phyloP scores from a whole-genome alignment of 768 basidiomycete genomes.

The Mycena pura region DNA sequence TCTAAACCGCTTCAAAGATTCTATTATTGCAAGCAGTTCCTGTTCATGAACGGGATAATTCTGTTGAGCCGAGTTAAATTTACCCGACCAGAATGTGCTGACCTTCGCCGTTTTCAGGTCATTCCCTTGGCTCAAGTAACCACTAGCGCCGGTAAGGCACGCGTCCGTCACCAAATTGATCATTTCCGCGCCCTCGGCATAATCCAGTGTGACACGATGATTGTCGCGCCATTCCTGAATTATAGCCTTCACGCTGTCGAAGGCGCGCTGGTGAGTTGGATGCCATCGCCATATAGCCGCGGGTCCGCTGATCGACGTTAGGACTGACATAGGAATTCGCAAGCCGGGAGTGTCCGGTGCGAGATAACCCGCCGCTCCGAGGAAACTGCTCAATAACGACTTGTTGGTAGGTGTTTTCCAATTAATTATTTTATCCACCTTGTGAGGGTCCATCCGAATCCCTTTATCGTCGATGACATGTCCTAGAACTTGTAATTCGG shows the following conservation, averaged over 20 bases:
- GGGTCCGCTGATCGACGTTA: constrained; percentile 31
- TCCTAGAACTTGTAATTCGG: constrained; percentile 40
- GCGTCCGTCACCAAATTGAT: constrained; percentile 43
- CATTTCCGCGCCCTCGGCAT: constrained; percentile 10
- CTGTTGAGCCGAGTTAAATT: constrained; percentile 43
- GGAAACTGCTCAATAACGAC: constrained; percentile 43
- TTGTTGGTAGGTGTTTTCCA: constrained; percentile 43
- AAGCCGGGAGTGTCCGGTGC: constrained; percentile 35
- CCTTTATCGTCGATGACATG: constrained; percentile 43
- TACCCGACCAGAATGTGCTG: constrained; percentile 44
- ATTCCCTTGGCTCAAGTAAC: constrained; percentile 32
- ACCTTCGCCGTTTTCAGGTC: constrained; percentile 35
- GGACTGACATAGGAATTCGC: constrained; percentile 45
- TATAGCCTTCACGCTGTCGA: constrained; percentile 40
- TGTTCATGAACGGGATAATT: constrained; percentile 49
- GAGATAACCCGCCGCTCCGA: constrained; percentile 38
- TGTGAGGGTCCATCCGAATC: constrained; percentile 51
- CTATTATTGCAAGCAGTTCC: constrained; percentile 44
- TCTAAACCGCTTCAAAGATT: constrained; percentile 37
- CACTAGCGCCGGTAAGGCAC: constrained; percentile 37
- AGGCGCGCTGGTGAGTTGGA: constrained; percentile 39
- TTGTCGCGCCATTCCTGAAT: constrained; percentile 25
- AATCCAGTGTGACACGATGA: constrained; percentile 29
- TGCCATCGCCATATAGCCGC: constrained; percentile 35
- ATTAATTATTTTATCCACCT: constrained; percentile 43